Evolutionary conservation across 176 grass and related monocot species (phyloP).

Genomic region (Hyparrhenia diplandra): DNA sequence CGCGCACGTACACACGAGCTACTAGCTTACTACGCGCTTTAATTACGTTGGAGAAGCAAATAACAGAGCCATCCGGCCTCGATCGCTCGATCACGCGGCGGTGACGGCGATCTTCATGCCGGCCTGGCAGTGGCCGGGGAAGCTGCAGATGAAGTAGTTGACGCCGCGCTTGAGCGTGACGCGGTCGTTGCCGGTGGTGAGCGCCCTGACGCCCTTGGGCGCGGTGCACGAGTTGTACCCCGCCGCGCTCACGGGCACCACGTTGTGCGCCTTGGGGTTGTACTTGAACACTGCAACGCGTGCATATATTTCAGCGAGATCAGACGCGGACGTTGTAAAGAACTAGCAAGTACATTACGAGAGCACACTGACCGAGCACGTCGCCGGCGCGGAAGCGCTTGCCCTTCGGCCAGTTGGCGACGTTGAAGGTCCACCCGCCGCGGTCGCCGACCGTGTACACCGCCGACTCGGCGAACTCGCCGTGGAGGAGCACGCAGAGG

Average conservation of each 20-base stretch:
- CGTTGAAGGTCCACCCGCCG: slow-evolving; percentile 61
- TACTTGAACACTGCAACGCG: slow-evolving; percentile 67
- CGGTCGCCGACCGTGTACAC: slow-evolving; percentile 70
- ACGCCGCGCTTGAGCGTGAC: slow-evolving; percentile 63
- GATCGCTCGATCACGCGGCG: slow-evolving; percentile 34
- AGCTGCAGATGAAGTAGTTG: slow-evolving; percentile 87
- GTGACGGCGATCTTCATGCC: slow-evolving; percentile 89
- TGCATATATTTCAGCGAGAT: no score
- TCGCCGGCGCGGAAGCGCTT: slow-evolving; percentile 87
- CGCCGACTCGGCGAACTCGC: slow-evolving; percentile 55
- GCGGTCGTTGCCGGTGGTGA: slow-evolving; percentile 70
- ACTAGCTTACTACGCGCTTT: no score
- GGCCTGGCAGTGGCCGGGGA: slow-evolving; percentile 65
- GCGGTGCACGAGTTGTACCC: slow-evolving; percentile 57
- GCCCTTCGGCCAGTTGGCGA: slow-evolving; percentile 47
- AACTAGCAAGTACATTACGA: no score
- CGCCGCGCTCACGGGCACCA: slow-evolving; percentile 52
- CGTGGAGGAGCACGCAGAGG: slow-evolving; percentile 73
- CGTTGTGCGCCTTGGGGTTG: slow-evolving; percentile 64
- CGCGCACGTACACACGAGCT: background rate
- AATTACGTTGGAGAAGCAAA: background rate
- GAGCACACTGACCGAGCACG: slow-evolving; percentile 55
- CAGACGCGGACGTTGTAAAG: no score
- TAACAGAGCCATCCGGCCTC: no score
- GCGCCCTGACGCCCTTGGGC: slow-evolving; percentile 27